phyloP scores from a whole-genome alignment of 2,329 filamentous ascomycete species.

The Torrubiella hemipterigena region DNA sequence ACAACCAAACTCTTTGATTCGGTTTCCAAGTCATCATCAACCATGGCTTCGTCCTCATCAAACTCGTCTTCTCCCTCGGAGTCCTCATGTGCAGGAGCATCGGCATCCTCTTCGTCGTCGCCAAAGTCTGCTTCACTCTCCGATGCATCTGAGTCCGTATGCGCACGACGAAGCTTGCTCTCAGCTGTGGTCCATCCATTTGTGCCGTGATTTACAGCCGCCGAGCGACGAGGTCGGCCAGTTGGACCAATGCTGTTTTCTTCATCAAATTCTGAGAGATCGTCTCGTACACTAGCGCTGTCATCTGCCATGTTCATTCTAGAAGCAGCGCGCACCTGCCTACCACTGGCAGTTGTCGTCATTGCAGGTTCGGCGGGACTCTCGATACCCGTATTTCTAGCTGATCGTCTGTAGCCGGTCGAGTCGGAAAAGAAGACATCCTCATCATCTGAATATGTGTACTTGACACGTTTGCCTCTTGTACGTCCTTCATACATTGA shows the following conservation, averaged over 20 bases:
- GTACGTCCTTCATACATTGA: constrained; percentile 95
- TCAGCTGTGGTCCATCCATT: constrained; percentile 30
- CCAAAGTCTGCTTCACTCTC: constrained; percentile 65
- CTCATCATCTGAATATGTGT: constrained; percentile 89
- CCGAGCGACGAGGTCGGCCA: constrained; percentile 38
- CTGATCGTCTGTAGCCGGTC: constrained; percentile 49
- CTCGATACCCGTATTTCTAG: constrained; percentile 60
- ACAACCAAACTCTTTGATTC: constrained; percentile 56
- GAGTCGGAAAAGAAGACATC: constrained; percentile 58
- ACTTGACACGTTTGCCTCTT: constrained; percentile 89
- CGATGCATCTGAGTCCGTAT: constrained; percentile 51
- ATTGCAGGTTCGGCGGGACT: constrained; percentile 58
- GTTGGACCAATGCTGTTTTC: constrained; percentile 28
- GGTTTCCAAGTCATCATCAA: constrained; percentile 39
- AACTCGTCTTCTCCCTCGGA: constrained; percentile 46
- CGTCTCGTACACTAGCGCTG: constrained; percentile 37
- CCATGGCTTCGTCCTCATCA: constrained; percentile 44
- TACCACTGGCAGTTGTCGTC: constrained; percentile 70
- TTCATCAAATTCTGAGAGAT: constrained; percentile 25
- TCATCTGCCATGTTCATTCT: constrained; percentile 51
- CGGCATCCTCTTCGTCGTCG: constrained; percentile 60
- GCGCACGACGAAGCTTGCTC: constrained; percentile 19
- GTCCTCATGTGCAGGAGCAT: constrained; percentile 52
- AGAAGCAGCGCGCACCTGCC: constrained; percentile 62
- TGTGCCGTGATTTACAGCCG: constrained; percentile 34